phyloP scores from a whole-genome alignment of 352 stramenopile genomes.

The Globisporangium alternatum region DNA sequence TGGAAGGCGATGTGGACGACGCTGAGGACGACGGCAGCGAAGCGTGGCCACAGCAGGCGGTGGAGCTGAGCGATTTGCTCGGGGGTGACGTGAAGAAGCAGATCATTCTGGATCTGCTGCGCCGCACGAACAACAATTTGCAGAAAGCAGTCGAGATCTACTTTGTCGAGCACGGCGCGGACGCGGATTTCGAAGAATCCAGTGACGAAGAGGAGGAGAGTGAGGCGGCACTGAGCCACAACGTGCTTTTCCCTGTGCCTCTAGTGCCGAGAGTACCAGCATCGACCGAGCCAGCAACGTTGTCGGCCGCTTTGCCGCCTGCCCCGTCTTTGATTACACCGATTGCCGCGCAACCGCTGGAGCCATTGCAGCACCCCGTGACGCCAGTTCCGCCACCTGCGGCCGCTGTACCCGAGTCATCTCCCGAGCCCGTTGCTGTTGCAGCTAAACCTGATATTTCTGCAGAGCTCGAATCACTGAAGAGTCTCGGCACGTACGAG shows the following conservation, averaged over 20 bases:
- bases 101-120: conserved; percentile 51
- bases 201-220: conserved; percentile 42
- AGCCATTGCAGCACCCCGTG: conserved; percentile 41
- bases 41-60: conserved; percentile 42
- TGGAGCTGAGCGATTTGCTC: conserved; percentile 69
- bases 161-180: conserved; percentile 59
- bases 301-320: conserved; percentile 33
- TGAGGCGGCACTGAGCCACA: conserved; percentile 17
- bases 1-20: conserved; percentile 44
- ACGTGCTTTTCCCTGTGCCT: conserved; percentile 26
- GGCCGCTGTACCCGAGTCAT: not conserved
- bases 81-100: conserved; percentile 59
- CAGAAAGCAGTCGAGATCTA: conserved; percentile 80
- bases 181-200: conserved; percentile 38
- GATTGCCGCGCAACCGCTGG: conserved; percentile 51
- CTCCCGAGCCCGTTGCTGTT: not conserved
- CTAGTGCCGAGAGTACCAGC: conserved; percentile 21
- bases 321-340: conserved; percentile 39
- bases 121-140: conserved; percentile 65
- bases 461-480: conserved; percentile 42
- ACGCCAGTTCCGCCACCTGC: not conserved
- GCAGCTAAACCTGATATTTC: conserved; percentile 21
- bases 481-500: conserved; percentile 72
- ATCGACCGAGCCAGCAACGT: conserved; percentile 16
- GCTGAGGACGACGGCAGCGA: conserved; percentile 18